Evolutionary conservation across 306 rosid genomes (phyloP), one percentile per base, ranked within the genome.

Genomic region (Fragaria ananassa): DNA sequence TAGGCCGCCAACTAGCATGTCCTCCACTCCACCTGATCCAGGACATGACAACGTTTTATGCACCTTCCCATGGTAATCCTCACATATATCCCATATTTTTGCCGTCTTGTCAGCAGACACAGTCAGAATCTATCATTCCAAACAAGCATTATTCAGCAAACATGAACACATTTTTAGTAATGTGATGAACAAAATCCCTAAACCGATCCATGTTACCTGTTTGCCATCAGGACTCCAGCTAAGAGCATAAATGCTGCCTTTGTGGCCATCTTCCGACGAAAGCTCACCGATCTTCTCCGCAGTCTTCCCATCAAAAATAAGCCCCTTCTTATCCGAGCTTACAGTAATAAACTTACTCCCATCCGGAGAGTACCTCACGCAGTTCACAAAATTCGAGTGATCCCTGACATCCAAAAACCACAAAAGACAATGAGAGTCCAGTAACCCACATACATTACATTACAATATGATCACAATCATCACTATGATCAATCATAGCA

Each of bases 161-260:
- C 62, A 45, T 21, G 50, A 80, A 21, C 21, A 19, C 21, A n/a
- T 13, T 39, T 42, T 11, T 10, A 29, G 12, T 7, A 62, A 62
- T 62, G 17, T 11, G 31, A 31, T 2, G 11, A 62, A 34, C 1
- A 15, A 5, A 27, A 10, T 42, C 45, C 3, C 45, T n/a, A 62
- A 31, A 65, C 27, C 13, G 10, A 64, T 37, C 13, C 11, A 74
- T 21, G 47, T 81, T 76, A 95, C 97, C 90, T 85, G 90, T 71
- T 90, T 95, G n/a, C 97, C 96, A 89, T 95, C 96, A 57, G 97
- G 89, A 85, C 96, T 95, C 96, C 97, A 95, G 84, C 97, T 90
- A 83, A 89, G 90, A 71, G 97, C 97, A 82, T 95, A 95, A 80
- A 95, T 90, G 83, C 93, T 95, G 60, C 99, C 97, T 50, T 93